Evolutionary conservation across 768 basidiomycete genomes (phyloP).

Genomic region (Leucosporidium scottii): DNA sequence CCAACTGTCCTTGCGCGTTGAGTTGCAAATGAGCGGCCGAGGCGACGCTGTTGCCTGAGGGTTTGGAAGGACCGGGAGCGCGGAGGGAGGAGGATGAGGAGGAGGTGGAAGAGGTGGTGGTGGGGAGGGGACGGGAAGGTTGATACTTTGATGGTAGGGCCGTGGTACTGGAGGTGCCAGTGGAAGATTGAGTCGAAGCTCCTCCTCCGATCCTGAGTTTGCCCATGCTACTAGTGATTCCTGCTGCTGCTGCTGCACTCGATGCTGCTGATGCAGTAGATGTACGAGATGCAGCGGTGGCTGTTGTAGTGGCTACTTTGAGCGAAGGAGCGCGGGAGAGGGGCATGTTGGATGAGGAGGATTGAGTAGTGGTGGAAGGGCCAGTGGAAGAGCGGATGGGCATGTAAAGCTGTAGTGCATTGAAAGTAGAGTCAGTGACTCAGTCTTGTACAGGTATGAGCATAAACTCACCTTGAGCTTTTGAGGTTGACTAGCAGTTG

Average conservation of each 20-base stretch:
- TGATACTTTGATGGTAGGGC: no score
- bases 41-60: background rate
- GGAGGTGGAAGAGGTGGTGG: background rate
- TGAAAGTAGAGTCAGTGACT: background rate
- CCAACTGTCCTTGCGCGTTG: no score
- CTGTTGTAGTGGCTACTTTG: slow-evolving; percentile 9
- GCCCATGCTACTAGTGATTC: no score
- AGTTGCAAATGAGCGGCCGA: background rate
- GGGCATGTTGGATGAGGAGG: slow-evolving; percentile 28
- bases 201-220: no score
- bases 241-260: no score
- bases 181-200: no score
- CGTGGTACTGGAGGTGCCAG: no score
- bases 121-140: background rate
- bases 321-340: slow-evolving; percentile 11
- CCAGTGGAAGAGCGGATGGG: slow-evolving; percentile 12
- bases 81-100: background rate
- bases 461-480: slow-evolving; percentile 8
- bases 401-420: slow-evolving; percentile 3
- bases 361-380: background rate
- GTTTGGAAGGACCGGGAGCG: background rate
- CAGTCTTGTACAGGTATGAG: accelerated
- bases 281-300: background rate
- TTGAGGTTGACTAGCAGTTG: no score
- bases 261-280: background rate